Evolutionary conservation across 169 alveolate species (phyloP), one percentile per base, ranked within the genome.

Genomic region (Eimeria maxima): DNA sequence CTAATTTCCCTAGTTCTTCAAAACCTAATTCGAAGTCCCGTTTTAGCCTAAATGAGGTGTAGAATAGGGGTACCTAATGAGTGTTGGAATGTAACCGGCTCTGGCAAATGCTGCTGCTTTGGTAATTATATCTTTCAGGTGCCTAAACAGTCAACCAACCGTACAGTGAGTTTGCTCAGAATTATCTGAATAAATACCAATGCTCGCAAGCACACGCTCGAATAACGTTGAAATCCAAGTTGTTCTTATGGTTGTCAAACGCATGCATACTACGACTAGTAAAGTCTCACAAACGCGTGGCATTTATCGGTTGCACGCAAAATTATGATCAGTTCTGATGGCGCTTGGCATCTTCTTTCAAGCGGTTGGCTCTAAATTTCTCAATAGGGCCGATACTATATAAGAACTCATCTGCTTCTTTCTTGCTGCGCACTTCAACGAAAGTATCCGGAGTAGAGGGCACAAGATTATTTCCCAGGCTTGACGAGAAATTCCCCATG

Each of bases 371-470:
- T 33, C 47, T 69, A 33, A 69, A 69, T 69, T 69, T 69, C 8
- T 69, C 80, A 47, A 69, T 69, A 0, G 80, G 80, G 24, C 80
- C 80, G 80, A 69, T 69, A 69, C 33, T 69, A 13, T 69, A 69
- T 14, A 69, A 6, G 8, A 69, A 69, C 24, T 45, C 80, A 29
- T 33, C 80, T 3, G 50, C 80, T 13, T 69, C 80, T 47, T 13
- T 69, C n/a, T 69, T 69, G 80, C 80, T 69, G 14, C 80, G 80
- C 80, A 69, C 80, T 69, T 69, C 80, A 27, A 69, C 50, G 29
- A 69, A 27, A 69, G 80, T 33, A 33, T 33, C 80, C 33, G 80
- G 80, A 11, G 80, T 69, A 14, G 80, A 69, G 5, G 80, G 80
- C 22, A 69, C n/a, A 24, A 69, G 47, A n/a, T 33, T 45, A 47